Percentiles rank a stretch among this genome's conserved stretches.
Conservation (phyloP, 1,284 basidiomycete species). For the Spongispora temasekensis region DNA sequence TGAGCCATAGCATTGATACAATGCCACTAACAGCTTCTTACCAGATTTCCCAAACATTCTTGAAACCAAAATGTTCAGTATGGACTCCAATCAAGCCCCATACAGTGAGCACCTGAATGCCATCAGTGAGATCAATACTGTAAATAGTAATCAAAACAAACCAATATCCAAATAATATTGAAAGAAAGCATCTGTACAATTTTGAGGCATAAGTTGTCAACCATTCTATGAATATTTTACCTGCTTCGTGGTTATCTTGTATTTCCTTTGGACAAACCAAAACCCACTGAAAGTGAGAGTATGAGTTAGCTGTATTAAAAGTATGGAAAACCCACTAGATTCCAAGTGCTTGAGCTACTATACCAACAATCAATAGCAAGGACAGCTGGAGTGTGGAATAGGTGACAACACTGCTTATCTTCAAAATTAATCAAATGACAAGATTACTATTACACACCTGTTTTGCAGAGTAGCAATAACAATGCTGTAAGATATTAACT, state of each 20-base stretch:
- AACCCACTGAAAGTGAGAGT: conserved; percentile 50
- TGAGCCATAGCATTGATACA: too few species aligned
- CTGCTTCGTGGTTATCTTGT: conserved; percentile 69
- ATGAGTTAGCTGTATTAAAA: conserved; percentile 1
- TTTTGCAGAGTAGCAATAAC: conserved; percentile 81
- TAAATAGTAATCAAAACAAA: conserved; percentile 29
- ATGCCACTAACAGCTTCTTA: conserved; percentile 34
- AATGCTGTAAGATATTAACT: conserved; percentile 45
- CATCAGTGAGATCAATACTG: not conserved
- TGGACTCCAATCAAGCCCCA: conserved; percentile 82
- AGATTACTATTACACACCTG: conserved; percentile 43
- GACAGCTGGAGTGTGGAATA: conserved; percentile 71
- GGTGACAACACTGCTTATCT: conserved; percentile 47
- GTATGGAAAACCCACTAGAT: conserved; percentile 57
- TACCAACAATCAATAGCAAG: conserved; percentile 74
- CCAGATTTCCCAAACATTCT: conserved; percentile 83
- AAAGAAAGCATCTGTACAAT: conserved; percentile 62
- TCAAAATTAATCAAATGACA: not conserved
- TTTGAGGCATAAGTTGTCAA: not conserved
- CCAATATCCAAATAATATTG: conserved; percentile 74
- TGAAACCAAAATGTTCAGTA: conserved; percentile 75
- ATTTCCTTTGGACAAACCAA: conserved; percentile 79
- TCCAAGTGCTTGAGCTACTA: conserved; percentile 71
- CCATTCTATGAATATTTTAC: conserved; percentile 36
- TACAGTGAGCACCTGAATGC: conserved; percentile 57